These are phyloP conservation scores for Anthostomella pinea DNA, from an alignment of 2,329 filamentous ascomycete species.

Conservation along the genomic window DNA sequence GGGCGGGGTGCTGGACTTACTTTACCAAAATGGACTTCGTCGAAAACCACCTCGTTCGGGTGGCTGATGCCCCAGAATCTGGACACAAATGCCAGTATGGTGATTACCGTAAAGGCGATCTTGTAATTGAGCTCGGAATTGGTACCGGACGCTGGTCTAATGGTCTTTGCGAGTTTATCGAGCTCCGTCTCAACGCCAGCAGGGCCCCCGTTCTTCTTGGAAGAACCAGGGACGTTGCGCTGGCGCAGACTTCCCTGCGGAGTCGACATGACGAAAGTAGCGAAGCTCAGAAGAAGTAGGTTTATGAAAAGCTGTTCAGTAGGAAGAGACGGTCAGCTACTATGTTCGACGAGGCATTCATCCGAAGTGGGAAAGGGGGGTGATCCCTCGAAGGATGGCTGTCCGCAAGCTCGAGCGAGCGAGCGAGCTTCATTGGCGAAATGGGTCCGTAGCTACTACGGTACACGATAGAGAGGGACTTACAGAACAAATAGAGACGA, in stretches of 20 bases:
- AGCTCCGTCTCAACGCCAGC: slow-evolving; percentile 45
- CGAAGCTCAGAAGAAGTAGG: slow-evolving; percentile 13
- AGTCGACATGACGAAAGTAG: slow-evolving; percentile 39
- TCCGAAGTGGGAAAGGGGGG: too few relatives aligned
- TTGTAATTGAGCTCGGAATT: slow-evolving; percentile 80
- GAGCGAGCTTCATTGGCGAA: too few relatives aligned
- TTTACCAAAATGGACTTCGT: slow-evolving; percentile 99
- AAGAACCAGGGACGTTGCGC: slow-evolving; percentile 48
- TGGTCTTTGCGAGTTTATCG: slow-evolving; percentile 47
- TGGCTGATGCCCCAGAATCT: slow-evolving; percentile 96
- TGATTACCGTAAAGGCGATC: slow-evolving; percentile 73
- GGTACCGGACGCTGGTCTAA: slow-evolving; percentile 33
- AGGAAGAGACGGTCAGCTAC: slow-evolving; percentile 1
- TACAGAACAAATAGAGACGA: slow-evolving; percentile 7
- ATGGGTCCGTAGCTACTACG: too few relatives aligned
- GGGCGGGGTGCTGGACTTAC: slow-evolving; percentile 48
- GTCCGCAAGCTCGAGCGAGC: too few relatives aligned
- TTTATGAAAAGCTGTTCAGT: slow-evolving; percentile 3
- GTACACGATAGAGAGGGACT: too few relatives aligned
- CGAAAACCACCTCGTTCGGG: slow-evolving; percentile 95
- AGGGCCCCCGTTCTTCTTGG: slow-evolving; percentile 44
- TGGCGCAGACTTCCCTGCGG: slow-evolving; percentile 60
- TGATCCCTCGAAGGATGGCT: too few relatives aligned
- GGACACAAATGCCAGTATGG: slow-evolving; percentile 80
- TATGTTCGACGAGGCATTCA: background rate